Base-by-base conservation (phyloP, 1,139 yeast genomes). In the Suhomyces kunorum region DNA sequence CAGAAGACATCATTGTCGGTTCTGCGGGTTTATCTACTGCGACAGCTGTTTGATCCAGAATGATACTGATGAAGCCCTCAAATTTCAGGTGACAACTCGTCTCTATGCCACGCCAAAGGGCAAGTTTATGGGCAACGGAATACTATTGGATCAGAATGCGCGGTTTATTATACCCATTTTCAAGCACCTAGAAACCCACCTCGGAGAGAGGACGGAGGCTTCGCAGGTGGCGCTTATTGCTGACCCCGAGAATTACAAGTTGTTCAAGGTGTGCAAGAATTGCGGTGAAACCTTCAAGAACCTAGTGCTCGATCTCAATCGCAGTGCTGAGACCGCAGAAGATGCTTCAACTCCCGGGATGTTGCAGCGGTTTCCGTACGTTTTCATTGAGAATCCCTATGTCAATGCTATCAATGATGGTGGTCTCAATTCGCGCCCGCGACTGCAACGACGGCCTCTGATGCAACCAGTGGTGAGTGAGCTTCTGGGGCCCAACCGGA, bases 1-100 rank as follows among this genome's bases (percentile, higher is more conserved):
- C 26, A 50, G 73, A 34, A 54, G 74, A 34, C 77, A 71, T 51
- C 76, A 71, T 50, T 71, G 76, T 49, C 53, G 76, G 16, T 71
- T 70, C 46, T 71, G 76, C 49, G 77, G 77, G 2, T 51, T 58
- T 37, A 58, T 69, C 11, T 66, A 59, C 40, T 71, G 77, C 49
- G 54, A 56, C 18, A 61, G 57, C 36, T 71, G 77, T 44, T 52
- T 71, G 39, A 42, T 45, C 5, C 55, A 51, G 28, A 35, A 38
- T 15, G 54, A 50, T 24, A 26, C n/a, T 14, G 51, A 45, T 14
- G 45, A 44, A 3, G 44, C 45, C 15, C 29, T 15, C 18, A 42
- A 40, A 34, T 32, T 23, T 16, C 15, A 22, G 14, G 36, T 35
- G 23, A 34, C 44, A 3, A 22, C 39, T 7, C 39, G 50, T 12